Percentiles rank a stretch among this genome's conserved stretches.
Conservation (phyloP, 2,329 filamentous ascomycete genomes). For the Colletotrichum brevisporum region DNA sequence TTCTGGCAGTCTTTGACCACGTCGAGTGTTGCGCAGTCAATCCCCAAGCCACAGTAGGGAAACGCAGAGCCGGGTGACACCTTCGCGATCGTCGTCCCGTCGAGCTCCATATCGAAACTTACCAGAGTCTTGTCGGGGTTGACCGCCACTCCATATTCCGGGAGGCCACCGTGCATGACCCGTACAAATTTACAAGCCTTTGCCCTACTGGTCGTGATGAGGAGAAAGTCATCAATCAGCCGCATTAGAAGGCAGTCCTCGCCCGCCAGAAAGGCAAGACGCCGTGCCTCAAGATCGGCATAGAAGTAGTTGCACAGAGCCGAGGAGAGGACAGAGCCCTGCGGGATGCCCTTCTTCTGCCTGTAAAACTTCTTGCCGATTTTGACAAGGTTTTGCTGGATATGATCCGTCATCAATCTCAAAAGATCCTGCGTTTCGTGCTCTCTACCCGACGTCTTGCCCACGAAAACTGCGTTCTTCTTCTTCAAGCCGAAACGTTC, state of each 20-base stretch:
- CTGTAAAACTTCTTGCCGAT: slow-evolving; percentile 91
- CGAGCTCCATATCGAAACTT: slow-evolving; percentile 81
- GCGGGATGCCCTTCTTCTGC: slow-evolving; percentile 90
- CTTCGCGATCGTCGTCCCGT: slow-evolving; percentile 65
- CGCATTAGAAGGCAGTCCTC: slow-evolving; percentile 79
- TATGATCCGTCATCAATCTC: slow-evolving; percentile 81
- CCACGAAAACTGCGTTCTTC: slow-evolving; percentile 83
- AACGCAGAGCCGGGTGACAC: slow-evolving; percentile 67
- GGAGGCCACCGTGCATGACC: slow-evolving; percentile 84
- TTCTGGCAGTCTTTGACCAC: slow-evolving; percentile 78
- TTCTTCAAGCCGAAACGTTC: slow-evolving; percentile 57
- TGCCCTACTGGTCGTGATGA: slow-evolving; percentile 79
- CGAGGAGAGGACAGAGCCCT: slow-evolving; percentile 90
- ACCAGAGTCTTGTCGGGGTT: slow-evolving; percentile 84
- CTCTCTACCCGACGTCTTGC: slow-evolving; percentile 71
- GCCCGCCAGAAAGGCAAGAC: slow-evolving; percentile 75
- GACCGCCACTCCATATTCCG: slow-evolving; percentile 84
- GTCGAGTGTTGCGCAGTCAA: slow-evolving; percentile 82
- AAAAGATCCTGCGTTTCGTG: slow-evolving; percentile 74
- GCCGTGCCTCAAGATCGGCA: slow-evolving; percentile 81
- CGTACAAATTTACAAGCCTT: slow-evolving; percentile 82
- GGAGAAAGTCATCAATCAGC: slow-evolving; percentile 92
- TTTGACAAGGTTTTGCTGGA: slow-evolving; percentile 88
- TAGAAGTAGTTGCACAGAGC: slow-evolving; percentile 97
- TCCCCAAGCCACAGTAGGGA: slow-evolving; percentile 88